phyloP scores from a whole-genome alignment of 2,329 filamentous ascomycete genomes.

The Ilyonectria mors-panacis region DNA sequence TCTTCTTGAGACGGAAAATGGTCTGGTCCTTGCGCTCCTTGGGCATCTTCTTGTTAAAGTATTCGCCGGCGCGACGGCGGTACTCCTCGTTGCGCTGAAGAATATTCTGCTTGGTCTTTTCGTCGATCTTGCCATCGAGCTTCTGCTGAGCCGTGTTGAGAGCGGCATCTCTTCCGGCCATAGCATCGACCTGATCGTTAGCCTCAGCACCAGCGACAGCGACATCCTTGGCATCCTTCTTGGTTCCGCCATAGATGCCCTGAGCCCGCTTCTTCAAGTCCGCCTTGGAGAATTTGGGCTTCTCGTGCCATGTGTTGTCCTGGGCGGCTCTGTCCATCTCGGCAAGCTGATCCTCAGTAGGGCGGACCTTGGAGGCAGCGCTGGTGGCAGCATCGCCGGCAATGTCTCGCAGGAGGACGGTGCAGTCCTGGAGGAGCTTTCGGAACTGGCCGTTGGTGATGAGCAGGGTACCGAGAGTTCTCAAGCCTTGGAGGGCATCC shows the following conservation, averaged over 20 bases:
- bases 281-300: constrained; percentile 80
- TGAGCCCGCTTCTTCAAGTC: constrained; percentile 79
- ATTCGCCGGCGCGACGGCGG: constrained; percentile 73
- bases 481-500: constrained; percentile 85
- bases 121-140: constrained; percentile 73
- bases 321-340: constrained; percentile 88
- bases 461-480: constrained; percentile 88
- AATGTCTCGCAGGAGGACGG: constrained; percentile 88
- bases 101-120: constrained; percentile 60
- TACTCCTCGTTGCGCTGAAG: constrained; percentile 62
- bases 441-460: constrained; percentile 97
- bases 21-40: constrained; percentile 93
- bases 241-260: constrained; percentile 69
- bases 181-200: constrained; percentile 66
- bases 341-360: constrained; percentile 80
- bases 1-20: constrained; percentile 95
- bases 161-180: constrained; percentile 52
- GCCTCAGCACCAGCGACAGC: constrained; percentile 71
- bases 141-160: constrained; percentile 68
- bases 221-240: constrained; percentile 73
- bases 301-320: constrained; percentile 95
- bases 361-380: constrained; percentile 81
- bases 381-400: constrained; percentile 90
- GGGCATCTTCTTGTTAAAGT: constrained; percentile 89
- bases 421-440: constrained; percentile 88